A percentile compares a stretch with the other conserved stretches of the same genome.
These are phyloP conservation scores for Aspergillus clavatus DNA, from an alignment of 2,329 filamentous ascomycete species.

Conservation along the genomic window DNA sequence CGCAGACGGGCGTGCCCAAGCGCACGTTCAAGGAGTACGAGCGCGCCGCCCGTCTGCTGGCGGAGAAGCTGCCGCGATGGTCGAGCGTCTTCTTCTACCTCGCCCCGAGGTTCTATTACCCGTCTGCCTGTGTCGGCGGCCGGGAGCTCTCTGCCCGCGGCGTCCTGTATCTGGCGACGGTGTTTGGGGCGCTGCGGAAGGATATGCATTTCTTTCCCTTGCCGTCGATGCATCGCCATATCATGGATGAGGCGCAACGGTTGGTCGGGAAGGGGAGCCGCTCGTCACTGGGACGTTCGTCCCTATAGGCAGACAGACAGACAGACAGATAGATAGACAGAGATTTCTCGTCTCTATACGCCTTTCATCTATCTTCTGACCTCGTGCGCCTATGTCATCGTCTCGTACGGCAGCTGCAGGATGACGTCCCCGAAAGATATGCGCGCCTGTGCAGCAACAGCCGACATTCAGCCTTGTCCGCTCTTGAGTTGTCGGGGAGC, in stretches of 20 bases:
- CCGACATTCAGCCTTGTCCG: neutral
- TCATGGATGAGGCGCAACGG: constrained; percentile 23
- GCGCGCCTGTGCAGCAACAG: neutral
- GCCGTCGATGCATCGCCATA: constrained; percentile 22
- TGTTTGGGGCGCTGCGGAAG: constrained; percentile 23
- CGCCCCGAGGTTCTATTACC: constrained; percentile 33
- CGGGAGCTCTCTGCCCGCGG: constrained; percentile 26
- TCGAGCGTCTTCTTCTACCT: constrained; percentile 28
- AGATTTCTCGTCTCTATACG: too few relatives aligned
- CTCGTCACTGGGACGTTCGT: neutral
- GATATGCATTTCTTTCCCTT: constrained; percentile 31
- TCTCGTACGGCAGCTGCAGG: neutral
- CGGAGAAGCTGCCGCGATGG: constrained; percentile 24
- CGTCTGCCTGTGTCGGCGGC: constrained; percentile 23
- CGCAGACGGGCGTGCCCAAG: constrained; percentile 31
- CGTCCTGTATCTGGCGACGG: constrained; percentile 27
- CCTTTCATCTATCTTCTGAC: too few relatives aligned
- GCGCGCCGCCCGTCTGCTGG: constrained; percentile 21
- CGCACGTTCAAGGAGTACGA: constrained; percentile 30
- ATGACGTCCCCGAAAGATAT: neutral
- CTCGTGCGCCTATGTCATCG: neutral
- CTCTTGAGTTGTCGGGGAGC: neutral
- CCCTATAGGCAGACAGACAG: neutral
- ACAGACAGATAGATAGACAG: too few relatives aligned
- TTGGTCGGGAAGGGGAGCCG: constrained; percentile 7